Evolutionary conservation across 2,329 filamentous ascomycete genomes (phyloP).

Genomic region (Didymella pomorum): DNA sequence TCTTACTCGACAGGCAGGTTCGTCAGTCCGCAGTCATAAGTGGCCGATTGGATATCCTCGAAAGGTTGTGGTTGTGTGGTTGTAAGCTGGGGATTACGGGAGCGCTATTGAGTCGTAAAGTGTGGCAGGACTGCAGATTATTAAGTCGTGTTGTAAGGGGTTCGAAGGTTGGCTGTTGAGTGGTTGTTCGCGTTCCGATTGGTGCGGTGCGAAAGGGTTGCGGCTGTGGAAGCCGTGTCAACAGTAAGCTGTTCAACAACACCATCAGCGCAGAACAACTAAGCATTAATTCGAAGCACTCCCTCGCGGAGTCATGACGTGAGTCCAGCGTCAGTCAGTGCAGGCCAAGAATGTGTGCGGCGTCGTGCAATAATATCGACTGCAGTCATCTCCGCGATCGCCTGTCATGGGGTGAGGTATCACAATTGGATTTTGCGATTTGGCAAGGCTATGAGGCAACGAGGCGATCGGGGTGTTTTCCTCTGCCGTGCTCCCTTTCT

Average conservation of each 20-base stretch:
- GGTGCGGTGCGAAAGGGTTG: not conserved
- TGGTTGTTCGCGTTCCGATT: not conserved
- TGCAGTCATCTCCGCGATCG: conserved; percentile 12
- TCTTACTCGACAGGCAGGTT: not conserved
- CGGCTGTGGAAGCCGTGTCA: conserved; percentile 7
- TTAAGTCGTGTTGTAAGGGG: not conserved
- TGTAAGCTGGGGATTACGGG: not conserved
- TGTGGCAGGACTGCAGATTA: not conserved
- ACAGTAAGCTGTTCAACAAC: conserved; percentile 4
- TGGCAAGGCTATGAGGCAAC: conserved; percentile 14
- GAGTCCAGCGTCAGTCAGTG: conserved; percentile 8
- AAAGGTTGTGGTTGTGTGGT: not conserved
- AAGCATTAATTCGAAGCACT: not conserved
- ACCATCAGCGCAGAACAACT: not conserved
- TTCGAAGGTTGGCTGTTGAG: not conserved
- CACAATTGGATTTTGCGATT: conserved; percentile 8
- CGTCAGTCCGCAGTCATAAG: not conserved
- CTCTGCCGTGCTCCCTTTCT: conserved; percentile 13
- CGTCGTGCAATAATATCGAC: conserved; percentile 9
- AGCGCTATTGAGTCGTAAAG: not conserved
- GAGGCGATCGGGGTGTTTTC: conserved; percentile 15
- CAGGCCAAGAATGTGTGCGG: not conserved
- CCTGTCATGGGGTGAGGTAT: conserved; percentile 2
- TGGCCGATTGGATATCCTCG: not conserved
- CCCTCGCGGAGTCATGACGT: conserved; percentile 13